Conservation (phyloP, 495 filamentous ascomycete genomes). For the Neurospora sublineolata region DNA sequence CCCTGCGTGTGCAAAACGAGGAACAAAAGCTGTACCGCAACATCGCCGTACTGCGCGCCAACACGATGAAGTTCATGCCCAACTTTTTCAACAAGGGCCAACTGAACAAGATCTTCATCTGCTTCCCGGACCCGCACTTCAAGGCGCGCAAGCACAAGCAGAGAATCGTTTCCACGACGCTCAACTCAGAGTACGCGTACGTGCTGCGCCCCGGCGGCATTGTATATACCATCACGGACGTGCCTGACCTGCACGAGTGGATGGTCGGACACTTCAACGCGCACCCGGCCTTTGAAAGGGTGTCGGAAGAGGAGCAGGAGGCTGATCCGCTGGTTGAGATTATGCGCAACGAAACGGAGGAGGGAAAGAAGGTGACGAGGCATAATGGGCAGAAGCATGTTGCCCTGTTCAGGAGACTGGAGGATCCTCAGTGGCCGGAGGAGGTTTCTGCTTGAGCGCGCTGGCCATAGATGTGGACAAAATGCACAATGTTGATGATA, state of each 20-base stretch:
- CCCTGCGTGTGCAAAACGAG: conserved; percentile 57
- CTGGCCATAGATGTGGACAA: not conserved
- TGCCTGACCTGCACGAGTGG: conserved; percentile 88
- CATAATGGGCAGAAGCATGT: conserved; percentile 84
- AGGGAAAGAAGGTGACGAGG: conserved; percentile 91
- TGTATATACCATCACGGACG: conserved; percentile 93
- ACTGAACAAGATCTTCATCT: conserved; percentile 85
- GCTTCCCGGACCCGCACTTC: conserved; percentile 97
- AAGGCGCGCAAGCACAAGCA: conserved; percentile 96
- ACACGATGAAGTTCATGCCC: conserved; percentile 96
- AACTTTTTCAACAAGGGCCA: conserved; percentile 78
- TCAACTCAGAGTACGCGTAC: conserved; percentile 90
- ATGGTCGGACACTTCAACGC: conserved; percentile 74
- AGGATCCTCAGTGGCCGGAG: conserved; percentile 57
- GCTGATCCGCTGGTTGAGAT: conserved; percentile 64
- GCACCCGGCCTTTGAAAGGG: conserved; percentile 54
- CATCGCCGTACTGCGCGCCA: conserved; percentile 72
- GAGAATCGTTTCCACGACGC: conserved; percentile 74
- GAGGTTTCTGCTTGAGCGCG: not conserved
- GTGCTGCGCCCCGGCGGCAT: conserved; percentile 71
- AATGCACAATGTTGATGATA: not conserved
- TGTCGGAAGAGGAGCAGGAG: conserved; percentile 54
- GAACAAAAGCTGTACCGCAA: conserved; percentile 63
- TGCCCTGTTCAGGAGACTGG: conserved; percentile 68
- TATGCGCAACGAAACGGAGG: conserved; percentile 84